Evolutionary conservation across 2,329 filamentous ascomycete species (phyloP).

Genomic region (Diaporthe capsici): DNA sequence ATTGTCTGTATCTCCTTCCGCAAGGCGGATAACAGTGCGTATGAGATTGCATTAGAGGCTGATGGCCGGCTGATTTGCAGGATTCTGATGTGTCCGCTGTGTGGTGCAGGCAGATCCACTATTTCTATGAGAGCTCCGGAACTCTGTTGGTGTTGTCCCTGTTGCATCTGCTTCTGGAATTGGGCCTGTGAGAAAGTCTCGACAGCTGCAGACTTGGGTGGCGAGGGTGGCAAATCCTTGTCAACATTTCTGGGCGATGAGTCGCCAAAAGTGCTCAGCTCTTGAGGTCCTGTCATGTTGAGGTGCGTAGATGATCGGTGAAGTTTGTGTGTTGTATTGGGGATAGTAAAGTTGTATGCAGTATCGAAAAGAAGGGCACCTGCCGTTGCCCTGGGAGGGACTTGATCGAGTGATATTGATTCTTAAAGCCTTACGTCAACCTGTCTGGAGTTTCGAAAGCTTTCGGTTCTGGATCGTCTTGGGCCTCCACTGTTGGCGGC

Average conservation of each 20-base stretch:
- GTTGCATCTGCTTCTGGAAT: conserved; percentile 32
- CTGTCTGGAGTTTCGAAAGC: conserved; percentile 16
- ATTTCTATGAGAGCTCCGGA: conserved; percentile 72
- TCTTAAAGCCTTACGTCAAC: conserved; percentile 35
- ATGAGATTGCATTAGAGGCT: conserved; percentile 92
- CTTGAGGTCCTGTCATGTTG: conserved; percentile 29
- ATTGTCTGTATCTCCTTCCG: conserved; percentile 81
- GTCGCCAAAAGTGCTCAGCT: conserved; percentile 5
- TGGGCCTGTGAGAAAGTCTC: conserved; percentile 37
- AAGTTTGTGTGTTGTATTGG: conserved; percentile 5
- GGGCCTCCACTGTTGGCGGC: conserved; percentile 26
- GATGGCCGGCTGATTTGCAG: conserved; percentile 88
- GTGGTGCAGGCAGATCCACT: conserved; percentile 81
- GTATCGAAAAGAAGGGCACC: not conserved
- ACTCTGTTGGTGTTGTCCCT: conserved; percentile 3
- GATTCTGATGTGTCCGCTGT: conserved; percentile 87
- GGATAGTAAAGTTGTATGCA: not conserved
- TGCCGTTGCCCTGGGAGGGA: not conserved
- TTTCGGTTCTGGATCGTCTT: conserved; percentile 23
- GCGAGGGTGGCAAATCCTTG: conserved; percentile 40
- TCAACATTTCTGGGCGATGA: conserved; percentile 30
- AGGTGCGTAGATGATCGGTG: not conserved
- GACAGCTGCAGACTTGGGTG: conserved; percentile 38
- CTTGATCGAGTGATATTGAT: not conserved
- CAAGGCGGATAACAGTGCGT: conserved; percentile 80